These are phyloP conservation scores for Stentor coeruleus DNA, from an alignment of 73 alveolate genomes.

Conservation along the genomic window DNA sequence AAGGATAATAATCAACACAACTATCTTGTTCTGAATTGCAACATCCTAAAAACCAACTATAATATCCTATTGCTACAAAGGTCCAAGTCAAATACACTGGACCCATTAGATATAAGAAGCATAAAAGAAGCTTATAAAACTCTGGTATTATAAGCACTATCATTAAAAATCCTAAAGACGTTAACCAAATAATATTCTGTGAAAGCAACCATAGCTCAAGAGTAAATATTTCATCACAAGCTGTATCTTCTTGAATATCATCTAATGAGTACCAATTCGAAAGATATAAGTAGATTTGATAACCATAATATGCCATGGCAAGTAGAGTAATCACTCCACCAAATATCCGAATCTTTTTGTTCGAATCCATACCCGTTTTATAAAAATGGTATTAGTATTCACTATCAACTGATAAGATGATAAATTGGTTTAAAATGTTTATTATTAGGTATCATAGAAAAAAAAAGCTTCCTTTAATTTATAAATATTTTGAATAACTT, in stretches of 20 bases:
- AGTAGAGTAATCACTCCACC: not conserved
- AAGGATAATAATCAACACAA: not conserved
- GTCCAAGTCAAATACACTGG: not conserved
- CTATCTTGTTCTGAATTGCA: not conserved
- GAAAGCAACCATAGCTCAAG: not conserved
- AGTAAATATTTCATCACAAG: not conserved
- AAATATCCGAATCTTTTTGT: not conserved
- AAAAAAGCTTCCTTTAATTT: too few species aligned
- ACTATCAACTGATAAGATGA: too few species aligned
- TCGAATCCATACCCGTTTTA: not conserved
- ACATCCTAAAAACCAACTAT: constrained; percentile 1
- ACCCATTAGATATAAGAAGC: not conserved
- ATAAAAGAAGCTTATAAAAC: not conserved
- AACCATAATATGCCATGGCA: not conserved
- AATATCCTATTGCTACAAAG: constrained; percentile 3
- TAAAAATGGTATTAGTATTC: too few species aligned
- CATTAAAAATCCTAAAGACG: not conserved
- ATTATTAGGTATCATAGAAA: too few species aligned
- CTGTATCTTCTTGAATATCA: constrained; percentile 1
- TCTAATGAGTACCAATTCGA: constrained; percentile 3
- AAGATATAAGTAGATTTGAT: not conserved
- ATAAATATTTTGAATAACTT: too few species aligned
- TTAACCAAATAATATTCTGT: not conserved
- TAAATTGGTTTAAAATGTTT: too few species aligned
- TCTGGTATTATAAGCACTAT: not conserved